These are phyloP conservation scores for Xerocomus brunneocitrinus DNA, from an alignment of 768 basidiomycete genomes.

Conservation along the genomic window DNA sequence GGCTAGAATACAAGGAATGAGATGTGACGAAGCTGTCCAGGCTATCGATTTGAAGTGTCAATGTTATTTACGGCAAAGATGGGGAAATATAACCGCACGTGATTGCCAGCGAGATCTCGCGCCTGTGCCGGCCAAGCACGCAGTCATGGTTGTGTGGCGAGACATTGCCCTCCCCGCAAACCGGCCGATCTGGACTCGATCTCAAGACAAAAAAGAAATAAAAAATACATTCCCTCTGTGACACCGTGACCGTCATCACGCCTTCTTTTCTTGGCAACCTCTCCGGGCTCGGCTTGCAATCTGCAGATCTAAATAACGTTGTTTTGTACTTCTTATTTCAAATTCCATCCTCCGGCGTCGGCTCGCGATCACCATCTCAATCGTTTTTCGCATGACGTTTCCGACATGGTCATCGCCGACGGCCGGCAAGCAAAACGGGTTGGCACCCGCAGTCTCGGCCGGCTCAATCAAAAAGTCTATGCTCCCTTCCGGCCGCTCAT, in stretches of 20 bases:
- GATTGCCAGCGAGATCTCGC: conserved; percentile 3
- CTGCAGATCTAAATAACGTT: conserved; percentile 33
- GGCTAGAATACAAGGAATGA: conserved; percentile 1
- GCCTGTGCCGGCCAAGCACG: not conserved
- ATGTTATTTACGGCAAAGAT: conserved; percentile 27
- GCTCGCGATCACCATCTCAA: conserved; percentile 8
- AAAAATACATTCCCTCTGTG: conserved; percentile 13
- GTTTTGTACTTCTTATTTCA: conserved; percentile 30
- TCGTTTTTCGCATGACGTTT: not conserved
- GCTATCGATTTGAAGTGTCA: conserved; percentile 26
- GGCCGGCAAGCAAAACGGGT: not conserved
- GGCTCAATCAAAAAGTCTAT: conserved; percentile 20
- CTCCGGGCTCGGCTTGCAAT: conserved; percentile 14
- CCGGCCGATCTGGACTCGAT: not conserved
- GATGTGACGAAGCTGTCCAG: conserved; percentile 14
- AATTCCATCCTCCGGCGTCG: conserved; percentile 13
- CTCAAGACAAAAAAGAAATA: not conserved
- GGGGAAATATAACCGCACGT: conserved; percentile 17
- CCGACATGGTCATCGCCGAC: not conserved
- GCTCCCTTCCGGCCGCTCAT: conserved; percentile 8
- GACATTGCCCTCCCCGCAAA: not conserved
- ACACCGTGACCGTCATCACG: conserved; percentile 13
- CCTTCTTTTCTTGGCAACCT: conserved; percentile 9
- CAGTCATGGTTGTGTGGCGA: not conserved
- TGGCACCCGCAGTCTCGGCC: conserved; percentile 5